Conservation (phyloP, 1,284 basidiomycete genomes). For the Sphaerobolus stellatus region DNA sequence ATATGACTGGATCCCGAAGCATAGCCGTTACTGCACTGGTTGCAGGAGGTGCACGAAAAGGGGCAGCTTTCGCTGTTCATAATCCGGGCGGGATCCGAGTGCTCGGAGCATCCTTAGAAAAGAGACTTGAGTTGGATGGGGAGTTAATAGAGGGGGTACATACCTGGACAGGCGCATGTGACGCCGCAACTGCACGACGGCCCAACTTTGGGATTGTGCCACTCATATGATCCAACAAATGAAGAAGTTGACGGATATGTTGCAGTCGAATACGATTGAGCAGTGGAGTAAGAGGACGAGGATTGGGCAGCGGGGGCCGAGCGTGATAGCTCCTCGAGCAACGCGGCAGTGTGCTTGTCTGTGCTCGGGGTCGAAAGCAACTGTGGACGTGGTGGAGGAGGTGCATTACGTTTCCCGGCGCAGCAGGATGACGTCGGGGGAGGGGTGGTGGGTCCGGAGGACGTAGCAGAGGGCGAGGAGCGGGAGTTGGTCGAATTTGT, state of each 20-base stretch:
- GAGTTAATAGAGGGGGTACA: not conserved
- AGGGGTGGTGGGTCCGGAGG: conserved; percentile 3
- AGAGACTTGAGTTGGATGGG: not conserved
- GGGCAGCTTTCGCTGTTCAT: conserved; percentile 5
- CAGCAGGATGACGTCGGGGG: conserved; percentile 9
- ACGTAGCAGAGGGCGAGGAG: not conserved
- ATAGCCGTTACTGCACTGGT: too few relatives aligned
- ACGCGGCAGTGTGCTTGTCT: not conserved
- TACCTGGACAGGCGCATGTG: conserved; percentile 11
- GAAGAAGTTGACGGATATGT: not conserved
- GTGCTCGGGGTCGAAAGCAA: not conserved
- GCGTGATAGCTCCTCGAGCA: conserved; percentile 2
- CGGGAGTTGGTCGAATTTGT: not conserved
- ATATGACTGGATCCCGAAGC: too few relatives aligned
- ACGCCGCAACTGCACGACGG: conserved; percentile 8
- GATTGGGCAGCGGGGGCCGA: not conserved
- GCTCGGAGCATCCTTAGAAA: conserved; percentile 7
- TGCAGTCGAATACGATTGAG: not conserved
- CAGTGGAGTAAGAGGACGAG: not conserved
- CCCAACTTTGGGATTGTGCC: not conserved
- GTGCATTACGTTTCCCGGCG: conserved; percentile 1
- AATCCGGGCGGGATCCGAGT: conserved; percentile 1
- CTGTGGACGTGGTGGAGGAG: not conserved
- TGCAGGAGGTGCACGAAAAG: conserved; percentile 8
- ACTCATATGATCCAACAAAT: not conserved